Percentiles rank a stretch among this genome's conserved stretches.
Evolutionary conservation across 352 stramenopile species (phyloP).

Genomic region (Globisporangium acanthophoron): DNA sequence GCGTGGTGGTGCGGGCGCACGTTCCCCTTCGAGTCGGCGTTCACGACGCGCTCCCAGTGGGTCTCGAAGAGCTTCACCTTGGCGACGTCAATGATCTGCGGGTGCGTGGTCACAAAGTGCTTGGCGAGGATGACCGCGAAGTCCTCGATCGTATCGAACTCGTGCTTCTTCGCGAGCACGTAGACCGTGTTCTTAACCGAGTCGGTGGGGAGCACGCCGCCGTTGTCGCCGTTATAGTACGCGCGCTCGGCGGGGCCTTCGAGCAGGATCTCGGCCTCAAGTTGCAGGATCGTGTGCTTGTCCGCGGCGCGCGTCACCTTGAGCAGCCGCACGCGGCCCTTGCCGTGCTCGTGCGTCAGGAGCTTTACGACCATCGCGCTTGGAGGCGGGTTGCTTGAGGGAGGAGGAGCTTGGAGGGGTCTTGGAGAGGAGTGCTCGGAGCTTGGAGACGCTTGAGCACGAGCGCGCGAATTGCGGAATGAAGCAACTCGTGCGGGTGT

Average conservation of each 20-base stretch:
- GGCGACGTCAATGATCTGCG: conserved; percentile 63
- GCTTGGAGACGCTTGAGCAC: too few species aligned
- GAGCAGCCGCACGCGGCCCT: conserved; percentile 81
- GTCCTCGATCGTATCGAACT: conserved; percentile 84
- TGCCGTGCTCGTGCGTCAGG: conserved; percentile 73
- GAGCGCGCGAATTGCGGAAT: too few species aligned
- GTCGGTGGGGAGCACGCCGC: conserved; percentile 80
- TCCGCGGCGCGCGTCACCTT: conserved; percentile 78
- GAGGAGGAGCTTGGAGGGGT: too few species aligned
- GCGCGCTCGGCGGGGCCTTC: conserved; percentile 70
- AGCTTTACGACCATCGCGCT: conserved; percentile 63
- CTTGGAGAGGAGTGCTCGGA: too few species aligned
- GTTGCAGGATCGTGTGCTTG: conserved; percentile 75
- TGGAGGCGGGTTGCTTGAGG: too few species aligned
- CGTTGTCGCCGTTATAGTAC: conserved; percentile 86
- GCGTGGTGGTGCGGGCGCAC: conserved; percentile 63
- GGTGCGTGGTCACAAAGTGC: conserved; percentile 83
- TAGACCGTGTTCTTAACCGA: conserved; percentile 91
- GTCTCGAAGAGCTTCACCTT: conserved; percentile 77
- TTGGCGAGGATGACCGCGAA: conserved; percentile 84
- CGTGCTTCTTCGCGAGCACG: conserved; percentile 81
- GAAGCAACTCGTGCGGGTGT: too few species aligned
- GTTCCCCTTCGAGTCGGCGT: conserved; percentile 47
- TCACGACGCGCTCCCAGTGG: conserved; percentile 59
- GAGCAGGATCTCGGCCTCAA: conserved; percentile 80